phyloP scores from a whole-genome alignment of 139 green algal species.

The Microglena sp. region DNA sequence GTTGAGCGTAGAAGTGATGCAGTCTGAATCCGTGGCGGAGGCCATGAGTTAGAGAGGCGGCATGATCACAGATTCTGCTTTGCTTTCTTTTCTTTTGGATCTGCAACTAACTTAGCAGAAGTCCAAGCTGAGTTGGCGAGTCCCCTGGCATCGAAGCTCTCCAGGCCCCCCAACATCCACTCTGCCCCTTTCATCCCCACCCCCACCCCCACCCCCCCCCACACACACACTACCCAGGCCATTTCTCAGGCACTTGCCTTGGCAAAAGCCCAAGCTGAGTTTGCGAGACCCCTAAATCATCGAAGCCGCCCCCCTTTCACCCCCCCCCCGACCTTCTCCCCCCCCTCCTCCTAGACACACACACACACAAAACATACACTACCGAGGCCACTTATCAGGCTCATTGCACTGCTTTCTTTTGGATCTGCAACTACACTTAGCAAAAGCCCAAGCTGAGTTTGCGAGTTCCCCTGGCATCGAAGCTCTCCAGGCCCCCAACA shows the following conservation, averaged over 20 bases:
- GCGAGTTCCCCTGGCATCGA: slow-evolving; percentile 36
- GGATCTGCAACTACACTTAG: slow-evolving; percentile 23
- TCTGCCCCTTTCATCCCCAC: no score
- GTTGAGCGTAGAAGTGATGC: no score
- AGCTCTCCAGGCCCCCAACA: slow-evolving; percentile 29
- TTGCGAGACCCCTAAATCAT: slow-evolving; percentile 39
- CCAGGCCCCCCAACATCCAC: no score
- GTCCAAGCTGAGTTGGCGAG: slow-evolving; percentile 50
- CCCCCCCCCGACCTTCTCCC: no score
- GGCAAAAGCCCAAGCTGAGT: slow-evolving; percentile 30
- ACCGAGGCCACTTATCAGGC: not conserved
- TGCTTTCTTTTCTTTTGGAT: no score
- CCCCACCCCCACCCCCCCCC: no score
- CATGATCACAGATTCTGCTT: no score
- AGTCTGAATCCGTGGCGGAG: no score
- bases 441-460: slow-evolving; percentile 34
- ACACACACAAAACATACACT: not conserved
- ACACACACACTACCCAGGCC: not conserved
- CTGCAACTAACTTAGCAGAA: slow-evolving; percentile 46
- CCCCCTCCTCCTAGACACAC: not conserved
- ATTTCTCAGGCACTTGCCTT: slow-evolving; percentile 18
- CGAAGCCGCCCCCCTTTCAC: slow-evolving; percentile 28
- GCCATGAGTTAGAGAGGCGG: no score
- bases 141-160: slow-evolving; percentile 42
- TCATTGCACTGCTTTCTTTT: no score